These are phyloP conservation scores for Pleomassaria siparia DNA, from an alignment of 2,329 filamentous ascomycete species.

Conservation along the genomic window DNA sequence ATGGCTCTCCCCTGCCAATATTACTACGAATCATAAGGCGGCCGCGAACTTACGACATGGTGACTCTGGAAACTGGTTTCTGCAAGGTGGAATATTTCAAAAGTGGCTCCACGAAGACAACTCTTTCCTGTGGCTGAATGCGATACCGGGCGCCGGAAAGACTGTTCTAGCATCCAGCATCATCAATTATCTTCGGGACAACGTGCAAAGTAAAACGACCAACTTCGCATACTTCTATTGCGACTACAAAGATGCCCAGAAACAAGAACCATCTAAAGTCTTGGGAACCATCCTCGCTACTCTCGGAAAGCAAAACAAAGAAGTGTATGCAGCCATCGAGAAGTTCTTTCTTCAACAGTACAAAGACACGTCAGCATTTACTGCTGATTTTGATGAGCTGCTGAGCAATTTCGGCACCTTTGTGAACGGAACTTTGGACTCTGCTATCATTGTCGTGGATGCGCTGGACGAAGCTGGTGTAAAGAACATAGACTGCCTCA, in stretches of 20 bases:
- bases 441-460: not conserved
- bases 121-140: not conserved
- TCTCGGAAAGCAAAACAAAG: conserved; percentile 1
- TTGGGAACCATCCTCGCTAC: not conserved
- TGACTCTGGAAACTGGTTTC: conserved; percentile 3
- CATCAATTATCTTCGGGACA: not conserved
- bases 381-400: not conserved
- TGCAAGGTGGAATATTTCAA: not conserved
- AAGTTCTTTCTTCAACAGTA: conserved; percentile 2
- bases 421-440: not conserved
- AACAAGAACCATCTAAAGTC: conserved; percentile 4
- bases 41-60: conserved; percentile 2
- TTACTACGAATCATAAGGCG: conserved; percentile 2
- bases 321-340: conserved; percentile 1
- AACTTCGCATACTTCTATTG: not conserved
- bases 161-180: not conserved
- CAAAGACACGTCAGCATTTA: conserved; percentile 1
- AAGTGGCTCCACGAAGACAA: not conserved
- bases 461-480: not conserved
- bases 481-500: not conserved
- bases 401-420: not conserved
- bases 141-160: not conserved
- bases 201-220: not conserved
- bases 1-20: conserved; percentile 2
- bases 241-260: not conserved